A percentile compares a stretch with the other conserved stretches of the same genome.
These are phyloP conservation scores for Schizosaccharomyces versatilis DNA, from an alignment of 1,139 yeast genomes.

Conservation along the genomic window DNA sequence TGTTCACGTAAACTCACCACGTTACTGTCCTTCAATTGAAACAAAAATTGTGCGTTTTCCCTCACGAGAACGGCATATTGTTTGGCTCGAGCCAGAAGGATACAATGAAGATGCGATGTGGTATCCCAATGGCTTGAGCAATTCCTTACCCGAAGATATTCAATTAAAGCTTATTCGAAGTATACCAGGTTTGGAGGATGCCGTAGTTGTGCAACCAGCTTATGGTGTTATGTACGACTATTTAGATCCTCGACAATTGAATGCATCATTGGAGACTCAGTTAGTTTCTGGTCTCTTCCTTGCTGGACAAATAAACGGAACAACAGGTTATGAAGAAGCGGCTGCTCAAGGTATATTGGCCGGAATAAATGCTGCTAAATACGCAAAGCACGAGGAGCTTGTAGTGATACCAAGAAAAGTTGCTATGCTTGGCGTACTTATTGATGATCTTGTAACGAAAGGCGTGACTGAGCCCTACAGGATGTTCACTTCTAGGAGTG, in stretches of 20 bases:
- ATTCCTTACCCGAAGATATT: slow-evolving; percentile 89
- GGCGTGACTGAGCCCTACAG: slow-evolving; percentile 96
- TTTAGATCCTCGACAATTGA: slow-evolving; percentile 76
- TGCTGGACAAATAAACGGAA: slow-evolving; percentile 96
- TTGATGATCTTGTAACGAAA: slow-evolving; percentile 82
- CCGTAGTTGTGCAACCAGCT: slow-evolving; percentile 75
- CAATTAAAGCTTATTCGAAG: slow-evolving; percentile 51
- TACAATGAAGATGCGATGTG: slow-evolving; percentile 49
- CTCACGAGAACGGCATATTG: slow-evolving; percentile 50
- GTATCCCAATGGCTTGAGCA: slow-evolving; percentile 89
- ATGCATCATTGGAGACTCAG: slow-evolving; percentile 61
- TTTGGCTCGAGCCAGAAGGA: slow-evolving; percentile 97
- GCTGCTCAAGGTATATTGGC: slow-evolving; percentile 78
- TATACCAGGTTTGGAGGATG: slow-evolving; percentile 80
- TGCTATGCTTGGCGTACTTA: slow-evolving; percentile 76
- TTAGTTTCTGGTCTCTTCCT: slow-evolving; percentile 53
- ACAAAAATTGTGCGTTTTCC: slow-evolving; percentile 66
- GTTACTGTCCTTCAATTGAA: slow-evolving; percentile 94
- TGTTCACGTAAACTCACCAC: slow-evolving; percentile 76
- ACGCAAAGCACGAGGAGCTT: slow-evolving; percentile 25
- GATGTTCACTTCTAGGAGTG: slow-evolving; percentile 93
- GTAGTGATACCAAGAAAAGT: slow-evolving; percentile 49
- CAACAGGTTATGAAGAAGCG: slow-evolving; percentile 97
- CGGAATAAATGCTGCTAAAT: slow-evolving; percentile 73
- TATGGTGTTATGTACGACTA: slow-evolving; percentile 97